These are phyloP conservation scores for Pleurotus eryngii DNA, from an alignment of 768 basidiomycete species.

Conservation along the genomic window DNA sequence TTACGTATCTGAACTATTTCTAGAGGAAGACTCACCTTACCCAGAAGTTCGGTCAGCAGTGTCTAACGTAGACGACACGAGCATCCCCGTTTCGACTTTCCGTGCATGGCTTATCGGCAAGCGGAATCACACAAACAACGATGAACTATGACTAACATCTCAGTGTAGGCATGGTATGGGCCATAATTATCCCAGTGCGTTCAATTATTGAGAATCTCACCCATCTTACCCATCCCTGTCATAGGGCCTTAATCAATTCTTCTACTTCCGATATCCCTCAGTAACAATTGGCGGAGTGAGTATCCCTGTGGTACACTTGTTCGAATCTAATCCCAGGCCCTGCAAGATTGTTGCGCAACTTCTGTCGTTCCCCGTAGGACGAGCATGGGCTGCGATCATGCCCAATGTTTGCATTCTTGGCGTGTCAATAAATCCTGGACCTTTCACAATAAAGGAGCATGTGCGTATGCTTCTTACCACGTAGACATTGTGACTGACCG, in stretches of 20 bases:
- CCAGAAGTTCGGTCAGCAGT: conserved; percentile 56
- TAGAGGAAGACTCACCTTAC: conserved; percentile 53
- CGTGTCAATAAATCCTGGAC: conserved; percentile 59
- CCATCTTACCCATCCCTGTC: background rate
- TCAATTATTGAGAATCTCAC: background rate
- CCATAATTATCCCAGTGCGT: conserved; percentile 56
- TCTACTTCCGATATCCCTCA: conserved; percentile 73
- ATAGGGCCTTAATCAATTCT: conserved; percentile 66
- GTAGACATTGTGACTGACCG: conserved; percentile 10
- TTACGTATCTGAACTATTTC: conserved; percentile 58
- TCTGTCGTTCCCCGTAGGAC: conserved; percentile 63
- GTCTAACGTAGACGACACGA: conserved; percentile 60
- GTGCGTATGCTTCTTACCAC: conserved; percentile 36
- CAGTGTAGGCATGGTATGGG: conserved; percentile 43
- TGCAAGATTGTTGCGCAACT: conserved; percentile 63
- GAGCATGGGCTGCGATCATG: conserved; percentile 51
- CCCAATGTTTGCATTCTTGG: conserved; percentile 54
- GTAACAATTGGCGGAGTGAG: conserved; percentile 53
- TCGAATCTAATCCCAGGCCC: too few species aligned
- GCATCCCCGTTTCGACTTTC: conserved; percentile 57
- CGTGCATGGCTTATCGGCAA: conserved; percentile 70
- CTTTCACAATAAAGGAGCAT: conserved; percentile 75
- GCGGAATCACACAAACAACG: background rate
- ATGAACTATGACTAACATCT: background rate
- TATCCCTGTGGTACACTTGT: background rate